These are phyloP conservation scores for Phyllostachys edulis DNA, from an alignment of 176 grass and related monocot genomes.

Conservation along the genomic window DNA sequence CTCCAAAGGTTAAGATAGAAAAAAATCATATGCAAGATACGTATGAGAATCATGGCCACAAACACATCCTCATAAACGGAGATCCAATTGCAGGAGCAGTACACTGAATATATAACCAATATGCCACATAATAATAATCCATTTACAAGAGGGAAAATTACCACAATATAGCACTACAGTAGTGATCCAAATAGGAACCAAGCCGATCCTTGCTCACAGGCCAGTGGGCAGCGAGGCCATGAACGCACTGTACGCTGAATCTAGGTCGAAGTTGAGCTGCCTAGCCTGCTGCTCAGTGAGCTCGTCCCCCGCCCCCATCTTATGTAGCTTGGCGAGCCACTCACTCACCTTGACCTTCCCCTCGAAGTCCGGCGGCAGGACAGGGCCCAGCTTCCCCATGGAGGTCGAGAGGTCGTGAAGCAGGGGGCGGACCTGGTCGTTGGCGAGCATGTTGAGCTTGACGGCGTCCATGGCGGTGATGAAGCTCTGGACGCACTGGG, in stretches of 20 bases:
- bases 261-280: conserved; percentile 91
- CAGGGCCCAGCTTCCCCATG: conserved; percentile 62
- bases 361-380: conserved; percentile 85
- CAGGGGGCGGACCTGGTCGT: conserved; percentile 91
- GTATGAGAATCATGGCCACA: background rate
- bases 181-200: conserved; percentile 10
- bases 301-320: conserved; percentile 94
- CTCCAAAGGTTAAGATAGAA: background rate
- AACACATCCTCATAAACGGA: background rate
- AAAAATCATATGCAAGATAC: background rate
- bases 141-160: background rate
- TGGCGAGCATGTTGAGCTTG: conserved; percentile 96
- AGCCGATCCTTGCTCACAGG: conserved; percentile 18
- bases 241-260: conserved; percentile 79
- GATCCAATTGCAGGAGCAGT: background rate
- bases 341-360: conserved; percentile 83
- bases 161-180: background rate
- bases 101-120: background rate
- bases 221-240: conserved; percentile 83
- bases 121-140: background rate
- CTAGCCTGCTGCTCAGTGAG: conserved; percentile 91
- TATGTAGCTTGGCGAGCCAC: conserved; percentile 77
- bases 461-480: conserved; percentile 95
- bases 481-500: conserved; percentile 90
- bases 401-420: conserved; percentile 84